Evolutionary conservation across 1,139 yeast species (phyloP).

Genomic region (Geotrichum carabidarum): DNA sequence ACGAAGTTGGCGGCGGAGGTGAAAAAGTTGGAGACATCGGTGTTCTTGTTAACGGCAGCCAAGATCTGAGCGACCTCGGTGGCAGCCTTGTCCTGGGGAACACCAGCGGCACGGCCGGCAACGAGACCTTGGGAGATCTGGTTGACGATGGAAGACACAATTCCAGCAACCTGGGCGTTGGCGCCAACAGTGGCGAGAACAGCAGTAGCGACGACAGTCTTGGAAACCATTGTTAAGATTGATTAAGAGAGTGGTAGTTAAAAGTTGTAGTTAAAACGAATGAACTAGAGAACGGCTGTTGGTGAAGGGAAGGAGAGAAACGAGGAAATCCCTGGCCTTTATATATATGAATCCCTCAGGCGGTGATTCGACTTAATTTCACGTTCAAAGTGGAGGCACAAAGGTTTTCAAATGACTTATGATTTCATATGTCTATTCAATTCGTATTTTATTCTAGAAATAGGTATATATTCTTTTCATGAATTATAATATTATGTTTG

Average conservation of each 20-base stretch:
- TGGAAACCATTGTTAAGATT: constrained; percentile 20
- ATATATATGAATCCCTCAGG: too few species aligned
- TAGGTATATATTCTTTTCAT: too few species aligned
- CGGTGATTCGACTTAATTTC: too few species aligned
- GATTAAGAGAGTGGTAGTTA: neutral
- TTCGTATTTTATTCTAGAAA: too few species aligned
- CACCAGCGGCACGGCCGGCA: constrained; percentile 19
- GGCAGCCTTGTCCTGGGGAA: constrained; percentile 17
- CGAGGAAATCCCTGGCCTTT: neutral
- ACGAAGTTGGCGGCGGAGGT: constrained; percentile 18
- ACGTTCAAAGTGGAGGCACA: too few species aligned
- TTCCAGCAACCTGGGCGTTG: constrained; percentile 20
- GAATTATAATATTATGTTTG: too few species aligned
- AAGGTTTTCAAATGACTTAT: too few species aligned
- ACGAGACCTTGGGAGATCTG: constrained; percentile 20
- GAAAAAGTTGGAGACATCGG: constrained; percentile 18
- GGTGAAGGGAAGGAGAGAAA: neutral
- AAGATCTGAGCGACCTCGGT: constrained; percentile 22
- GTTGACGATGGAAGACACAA: constrained; percentile 18
- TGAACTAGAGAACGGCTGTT: too few species aligned
- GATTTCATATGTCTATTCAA: too few species aligned
- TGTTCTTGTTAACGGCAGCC: constrained; percentile 17
- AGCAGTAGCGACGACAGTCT: constrained; percentile 17
- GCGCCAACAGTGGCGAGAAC: constrained; percentile 19
- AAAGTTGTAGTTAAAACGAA: neutral